These are phyloP conservation scores for Curvularia sp. DNA, from an alignment of 2,329 filamentous ascomycete genomes.

Conservation along the genomic window DNA sequence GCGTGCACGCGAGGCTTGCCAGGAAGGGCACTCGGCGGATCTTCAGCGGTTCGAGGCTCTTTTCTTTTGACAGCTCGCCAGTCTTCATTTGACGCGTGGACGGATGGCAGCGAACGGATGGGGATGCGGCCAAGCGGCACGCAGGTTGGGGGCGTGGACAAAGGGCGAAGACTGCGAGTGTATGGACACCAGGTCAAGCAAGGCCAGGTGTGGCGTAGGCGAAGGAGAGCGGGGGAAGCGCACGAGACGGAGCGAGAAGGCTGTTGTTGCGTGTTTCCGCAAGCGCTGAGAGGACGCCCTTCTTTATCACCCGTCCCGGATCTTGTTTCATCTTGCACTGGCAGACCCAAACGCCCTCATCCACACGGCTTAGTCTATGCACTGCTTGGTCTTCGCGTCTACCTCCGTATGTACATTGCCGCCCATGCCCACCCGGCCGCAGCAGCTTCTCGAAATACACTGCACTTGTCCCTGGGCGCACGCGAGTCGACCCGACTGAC, in stretches of 20 bases:
- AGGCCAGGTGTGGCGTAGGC: background rate
- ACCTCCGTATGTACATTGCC: constrained; percentile 23
- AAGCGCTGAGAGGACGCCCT: constrained; percentile 41
- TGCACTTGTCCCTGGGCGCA: constrained; percentile 29
- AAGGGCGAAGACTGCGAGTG: constrained; percentile 14
- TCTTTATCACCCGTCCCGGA: constrained; percentile 36
- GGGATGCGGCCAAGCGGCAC: constrained; percentile 12
- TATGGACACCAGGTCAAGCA: constrained; percentile 11
- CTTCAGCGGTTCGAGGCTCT: constrained; percentile 22
- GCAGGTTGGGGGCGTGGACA: background rate
- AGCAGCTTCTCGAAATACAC: constrained; percentile 2
- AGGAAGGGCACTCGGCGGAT: constrained; percentile 32
- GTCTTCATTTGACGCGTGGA: constrained; percentile 16
- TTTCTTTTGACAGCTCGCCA: constrained; percentile 17
- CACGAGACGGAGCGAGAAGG: constrained; percentile 23
- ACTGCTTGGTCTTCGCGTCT: constrained; percentile 24
- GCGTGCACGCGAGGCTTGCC: constrained; percentile 45
- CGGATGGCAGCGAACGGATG: constrained; percentile 5
- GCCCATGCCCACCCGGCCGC: constrained; percentile 13
- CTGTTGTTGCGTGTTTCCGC: constrained; percentile 22
- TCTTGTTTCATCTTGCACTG: constrained; percentile 41
- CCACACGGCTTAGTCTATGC: constrained; percentile 24
- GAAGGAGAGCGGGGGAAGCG: background rate
- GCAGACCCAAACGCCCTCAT: constrained; percentile 36
- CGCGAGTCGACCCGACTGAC: constrained; percentile 32